Conservation (phyloP, 768 basidiomycete genomes). For the Strobilomyces dryophilus region DNA sequence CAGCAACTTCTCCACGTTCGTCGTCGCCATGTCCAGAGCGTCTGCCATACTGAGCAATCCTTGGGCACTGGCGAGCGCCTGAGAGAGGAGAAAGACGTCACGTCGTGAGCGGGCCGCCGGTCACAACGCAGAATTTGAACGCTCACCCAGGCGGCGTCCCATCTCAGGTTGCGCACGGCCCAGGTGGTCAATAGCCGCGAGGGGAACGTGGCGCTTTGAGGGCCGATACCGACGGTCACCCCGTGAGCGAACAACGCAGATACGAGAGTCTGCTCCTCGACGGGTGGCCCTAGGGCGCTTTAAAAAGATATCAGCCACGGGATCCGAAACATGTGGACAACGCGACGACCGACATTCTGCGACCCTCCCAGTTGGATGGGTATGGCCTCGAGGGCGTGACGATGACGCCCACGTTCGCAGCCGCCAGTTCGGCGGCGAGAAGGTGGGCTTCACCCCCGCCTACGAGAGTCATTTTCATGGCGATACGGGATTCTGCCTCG, state of each 20-base stretch:
- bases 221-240: constrained; percentile 62
- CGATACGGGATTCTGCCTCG: constrained; percentile 32
- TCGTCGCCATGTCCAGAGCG: constrained; percentile 39
- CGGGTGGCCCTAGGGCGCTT: constrained; percentile 67
- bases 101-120: neutral
- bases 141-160: constrained; percentile 96
- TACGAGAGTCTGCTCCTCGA: constrained; percentile 63
- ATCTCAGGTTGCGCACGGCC: constrained; percentile 82
- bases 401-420: constrained; percentile 66
- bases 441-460: constrained; percentile 56
- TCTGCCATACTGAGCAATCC: constrained; percentile 38
- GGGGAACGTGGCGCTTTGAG: constrained; percentile 36
- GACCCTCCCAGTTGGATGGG: constrained; percentile 62
- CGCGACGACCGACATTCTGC: constrained; percentile 49
- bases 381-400: constrained; percentile 60
- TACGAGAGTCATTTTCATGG: constrained; percentile 45
- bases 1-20: constrained; percentile 39
- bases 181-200: constrained; percentile 69
- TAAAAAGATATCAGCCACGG: neutral
- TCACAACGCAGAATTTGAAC: constrained; percentile 20
- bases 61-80: constrained; percentile 33
- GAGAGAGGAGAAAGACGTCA: neutral
- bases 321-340: neutral
- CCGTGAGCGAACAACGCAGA: constrained; percentile 53
- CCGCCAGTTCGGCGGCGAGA: constrained; percentile 42